phyloP scores from a whole-genome alignment of 225 moss, liverwort and hornwort species.

The Physcomitrellopsis africana region DNA sequence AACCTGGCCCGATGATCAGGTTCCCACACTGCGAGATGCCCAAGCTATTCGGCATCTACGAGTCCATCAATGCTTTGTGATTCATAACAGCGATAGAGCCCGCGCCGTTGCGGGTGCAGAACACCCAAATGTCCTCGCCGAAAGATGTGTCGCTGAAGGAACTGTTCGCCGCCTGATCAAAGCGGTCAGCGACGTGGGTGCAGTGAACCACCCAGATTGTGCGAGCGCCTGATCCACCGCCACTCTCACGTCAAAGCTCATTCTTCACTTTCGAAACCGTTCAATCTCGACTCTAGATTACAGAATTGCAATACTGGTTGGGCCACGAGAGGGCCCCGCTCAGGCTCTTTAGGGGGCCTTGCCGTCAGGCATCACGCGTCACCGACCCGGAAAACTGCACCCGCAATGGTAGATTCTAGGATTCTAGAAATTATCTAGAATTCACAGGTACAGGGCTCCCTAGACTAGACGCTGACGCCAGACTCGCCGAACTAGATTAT shows the following conservation, averaged over 20 bases:
- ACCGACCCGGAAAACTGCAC: too few relatives aligned
- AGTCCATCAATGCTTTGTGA: conserved; percentile 5
- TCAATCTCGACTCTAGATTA: too few relatives aligned
- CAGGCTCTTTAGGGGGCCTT: neutral
- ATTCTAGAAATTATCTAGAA: too few relatives aligned
- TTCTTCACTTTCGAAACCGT: too few relatives aligned
- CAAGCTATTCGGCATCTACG: conserved; percentile 10
- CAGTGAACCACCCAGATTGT: conserved; percentile 30
- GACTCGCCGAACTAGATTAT: too few relatives aligned
- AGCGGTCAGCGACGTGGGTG: conserved; percentile 22
- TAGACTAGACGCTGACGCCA: too few relatives aligned
- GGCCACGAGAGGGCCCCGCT: too few relatives aligned
- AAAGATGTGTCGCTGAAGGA: conserved; percentile 13
- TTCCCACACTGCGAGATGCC: conserved; percentile 1
- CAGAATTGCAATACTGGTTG: neutral
- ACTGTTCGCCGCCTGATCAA: neutral
- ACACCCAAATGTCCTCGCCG: conserved; percentile 13
- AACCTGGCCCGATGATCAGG: conserved; percentile 15
- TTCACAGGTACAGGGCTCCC: too few relatives aligned
- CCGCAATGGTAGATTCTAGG: too few relatives aligned
- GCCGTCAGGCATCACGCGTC: too few relatives aligned
- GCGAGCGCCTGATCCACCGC: conserved; percentile 14
- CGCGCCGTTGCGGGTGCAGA: conserved; percentile 21
- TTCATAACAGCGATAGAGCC: conserved; percentile 4
- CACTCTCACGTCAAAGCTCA: too few relatives aligned